Evolutionary conservation across 1,284 basidiomycete genomes (phyloP), one percentile per base, ranked within the genome.

Genomic region (Ganoderma lucidum): DNA sequence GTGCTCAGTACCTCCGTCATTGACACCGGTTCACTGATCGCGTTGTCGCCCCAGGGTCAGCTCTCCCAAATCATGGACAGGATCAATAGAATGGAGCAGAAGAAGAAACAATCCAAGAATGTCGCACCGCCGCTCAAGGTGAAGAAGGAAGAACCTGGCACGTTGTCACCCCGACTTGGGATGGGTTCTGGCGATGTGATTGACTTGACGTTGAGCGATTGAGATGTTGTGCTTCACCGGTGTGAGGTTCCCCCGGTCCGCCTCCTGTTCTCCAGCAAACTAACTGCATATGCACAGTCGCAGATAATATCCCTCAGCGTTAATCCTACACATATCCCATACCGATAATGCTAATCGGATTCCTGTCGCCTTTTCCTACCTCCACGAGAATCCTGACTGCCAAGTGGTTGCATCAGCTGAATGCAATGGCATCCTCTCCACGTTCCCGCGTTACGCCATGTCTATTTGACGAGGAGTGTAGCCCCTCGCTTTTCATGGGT

Each of bases 201-300:
- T n/a, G 66, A 67, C 56, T 48, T 67, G 62, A 67, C 66, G 35
- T 59, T 67, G 56, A 67, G 66, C 44, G 66, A 67, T 37, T 67
- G 30, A 19, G 6, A 14, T 30, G 17, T 17, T 6, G 12, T 23
- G 6, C 42, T n/a, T 23, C 23, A 51, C 48, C n/a, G 23, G 23
- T 23, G 48, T 51, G n/a, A n/a, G n/a, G n/a, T 23, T 15, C n/a
- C 2, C 23, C 19, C 8, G 2, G 6, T 28, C 23, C 3, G n/a
- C n/a, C 6, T 28, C 2, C 23, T 51, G 48, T 12, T 51, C 48
- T 28, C 23, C n/a, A 23, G 23, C 23, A 19, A 23, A 6, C 48
- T 28, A 12, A 28, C n/a, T 51, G 19, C 4, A 10, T 51, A 51
- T 28, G 2, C 23, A 17, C 23, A 9, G n/a, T 23, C 23, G 23